A percentile compares a stretch with the other conserved stretches of the same genome.
phyloP scores from a whole-genome alignment of 2,329 filamentous ascomycete species.

The Atkinsonella hypoxylon region DNA sequence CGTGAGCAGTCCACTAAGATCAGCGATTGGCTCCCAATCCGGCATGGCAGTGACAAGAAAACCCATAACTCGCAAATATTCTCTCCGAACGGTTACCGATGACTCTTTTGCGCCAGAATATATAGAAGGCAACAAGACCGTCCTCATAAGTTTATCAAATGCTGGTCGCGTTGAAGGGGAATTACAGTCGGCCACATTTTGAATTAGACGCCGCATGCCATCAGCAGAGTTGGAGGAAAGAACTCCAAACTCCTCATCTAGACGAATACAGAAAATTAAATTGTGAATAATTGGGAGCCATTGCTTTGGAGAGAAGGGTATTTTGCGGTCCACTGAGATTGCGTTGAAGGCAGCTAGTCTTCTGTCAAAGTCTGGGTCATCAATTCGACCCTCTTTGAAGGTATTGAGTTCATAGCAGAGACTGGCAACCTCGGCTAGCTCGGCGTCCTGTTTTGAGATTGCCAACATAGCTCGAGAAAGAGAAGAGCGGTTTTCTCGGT shows the following conservation, averaged over 20 bases:
- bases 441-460: constrained; percentile 52
- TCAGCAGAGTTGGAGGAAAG: constrained; percentile 70
- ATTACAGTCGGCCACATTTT: constrained; percentile 38
- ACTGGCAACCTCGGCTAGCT: constrained; percentile 49
- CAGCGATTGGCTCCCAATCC: constrained; percentile 57
- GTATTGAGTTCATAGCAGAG: constrained; percentile 76
- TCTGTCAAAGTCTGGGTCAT: constrained; percentile 79
- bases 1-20: constrained; percentile 58
- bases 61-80: constrained; percentile 70
- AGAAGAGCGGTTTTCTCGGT: constrained; percentile 61
- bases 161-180: constrained; percentile 23
- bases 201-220: constrained; percentile 65
- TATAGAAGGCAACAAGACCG: constrained; percentile 61
- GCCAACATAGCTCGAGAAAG: constrained; percentile 62
- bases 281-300: constrained; percentile 88
- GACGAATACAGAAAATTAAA: constrained; percentile 72
- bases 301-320: constrained; percentile 52
- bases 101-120: constrained; percentile 63
- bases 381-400: constrained; percentile 57
- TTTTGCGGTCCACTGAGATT: constrained; percentile 53
- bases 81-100: constrained; percentile 74
- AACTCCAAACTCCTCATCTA: constrained; percentile 81
- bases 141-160: constrained; percentile 47
- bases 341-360: constrained; percentile 64
- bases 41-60: constrained; percentile 62